These are phyloP conservation scores for Suillus lakei DNA, from an alignment of 768 basidiomycete genomes.

Conservation along the genomic window DNA sequence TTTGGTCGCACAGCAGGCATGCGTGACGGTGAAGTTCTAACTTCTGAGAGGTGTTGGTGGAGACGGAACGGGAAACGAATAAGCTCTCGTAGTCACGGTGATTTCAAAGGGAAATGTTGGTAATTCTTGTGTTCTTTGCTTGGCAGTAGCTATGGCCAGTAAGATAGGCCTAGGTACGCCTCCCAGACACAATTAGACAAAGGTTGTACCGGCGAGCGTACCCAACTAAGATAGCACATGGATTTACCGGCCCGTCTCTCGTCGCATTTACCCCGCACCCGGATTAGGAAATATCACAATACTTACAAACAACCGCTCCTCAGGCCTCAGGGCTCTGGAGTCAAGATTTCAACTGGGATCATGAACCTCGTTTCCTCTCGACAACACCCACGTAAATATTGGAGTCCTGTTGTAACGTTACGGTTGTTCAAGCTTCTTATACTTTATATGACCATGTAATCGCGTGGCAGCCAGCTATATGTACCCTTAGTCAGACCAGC, in stretches of 20 bases:
- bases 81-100: slow-evolving; percentile 11
- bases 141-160: slow-evolving; percentile 4
- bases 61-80: slow-evolving; percentile 25
- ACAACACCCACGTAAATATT: not conserved
- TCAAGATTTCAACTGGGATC: too few species aligned
- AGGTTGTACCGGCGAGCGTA: not conserved
- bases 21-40: not conserved
- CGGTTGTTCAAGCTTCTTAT: too few species aligned
- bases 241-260: not conserved
- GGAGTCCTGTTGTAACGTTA: too few species aligned
- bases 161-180: not conserved
- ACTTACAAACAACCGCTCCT: not conserved
- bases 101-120: slow-evolving; percentile 20
- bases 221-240: too few species aligned
- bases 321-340: too few species aligned
- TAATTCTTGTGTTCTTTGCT: slow-evolving; percentile 13
- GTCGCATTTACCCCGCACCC: slow-evolving; percentile 10
- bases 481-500: too few species aligned
- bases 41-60: slow-evolving; percentile 27
- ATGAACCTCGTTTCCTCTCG: not conserved
- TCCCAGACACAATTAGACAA: slow-evolving; percentile 1
- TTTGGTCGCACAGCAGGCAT: slow-evolving; percentile 74
- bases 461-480: not conserved
- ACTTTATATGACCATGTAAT: not conserved
- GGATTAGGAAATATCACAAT: not conserved